Percentiles rank a stretch among this genome's conserved stretches.
Conservation (phyloP, 2,329 filamentous ascomycete species). For the Trichoderma sp. region DNA sequence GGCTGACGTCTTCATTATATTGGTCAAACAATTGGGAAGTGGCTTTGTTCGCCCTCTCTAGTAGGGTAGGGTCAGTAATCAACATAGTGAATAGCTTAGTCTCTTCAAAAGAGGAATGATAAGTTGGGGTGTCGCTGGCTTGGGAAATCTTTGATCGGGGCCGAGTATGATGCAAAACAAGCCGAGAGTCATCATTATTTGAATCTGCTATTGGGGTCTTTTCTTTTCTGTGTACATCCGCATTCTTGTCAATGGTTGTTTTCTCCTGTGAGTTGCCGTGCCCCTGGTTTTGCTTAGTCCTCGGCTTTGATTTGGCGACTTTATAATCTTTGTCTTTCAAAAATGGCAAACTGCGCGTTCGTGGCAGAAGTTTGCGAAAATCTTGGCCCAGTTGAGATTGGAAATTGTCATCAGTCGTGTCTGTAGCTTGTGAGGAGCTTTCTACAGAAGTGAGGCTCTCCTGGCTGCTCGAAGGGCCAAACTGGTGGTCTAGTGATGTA, state of each 20-base stretch:
- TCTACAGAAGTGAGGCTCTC: background rate
- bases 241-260: background rate
- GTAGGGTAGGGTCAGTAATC: conserved; percentile 30
- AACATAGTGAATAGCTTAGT: conserved; percentile 27
- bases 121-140: background rate
- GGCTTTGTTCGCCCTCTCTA: conserved; percentile 33
- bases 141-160: background rate
- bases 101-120: background rate
- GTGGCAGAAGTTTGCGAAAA: conserved; percentile 37
- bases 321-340: background rate
- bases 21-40: conserved; percentile 38
- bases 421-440: background rate
- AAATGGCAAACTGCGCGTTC: conserved; percentile 38
- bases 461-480: background rate
- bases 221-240: background rate
- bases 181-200: background rate
- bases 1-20: conserved; percentile 36
- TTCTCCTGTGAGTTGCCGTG: background rate
- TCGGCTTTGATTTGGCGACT: background rate
- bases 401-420: background rate
- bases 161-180: background rate
- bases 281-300: background rate
- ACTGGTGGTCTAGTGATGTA: background rate
- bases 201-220: background rate
- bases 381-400: background rate